A percentile compares a stretch with the other conserved stretches of the same genome.
Evolutionary conservation across 164 flowering plant species (phyloP).

Genomic region (Aristolochia contorta): DNA sequence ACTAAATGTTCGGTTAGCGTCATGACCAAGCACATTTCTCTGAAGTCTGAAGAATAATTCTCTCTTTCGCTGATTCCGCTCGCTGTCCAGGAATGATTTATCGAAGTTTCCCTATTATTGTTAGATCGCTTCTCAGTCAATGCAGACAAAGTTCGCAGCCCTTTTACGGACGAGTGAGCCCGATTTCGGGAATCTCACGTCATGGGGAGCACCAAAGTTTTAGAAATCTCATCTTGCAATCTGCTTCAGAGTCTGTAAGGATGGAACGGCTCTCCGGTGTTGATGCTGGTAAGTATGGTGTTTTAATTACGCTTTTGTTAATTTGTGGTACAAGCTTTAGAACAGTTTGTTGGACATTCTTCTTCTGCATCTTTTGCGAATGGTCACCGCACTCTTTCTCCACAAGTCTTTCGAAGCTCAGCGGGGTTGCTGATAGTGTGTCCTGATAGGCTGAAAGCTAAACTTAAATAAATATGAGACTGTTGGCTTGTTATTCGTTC

Average conservation of each 20-base stretch:
- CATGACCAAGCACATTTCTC: too few relatives aligned
- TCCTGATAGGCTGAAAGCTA: too few relatives aligned
- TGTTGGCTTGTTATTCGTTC: background rate
- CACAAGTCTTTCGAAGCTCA: background rate
- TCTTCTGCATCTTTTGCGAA: background rate
- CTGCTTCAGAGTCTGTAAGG: conserved; percentile 45
- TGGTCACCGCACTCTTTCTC: background rate
- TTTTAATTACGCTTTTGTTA: background rate
- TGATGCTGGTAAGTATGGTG: conserved; percentile 42
- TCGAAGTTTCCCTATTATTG: too few relatives aligned
- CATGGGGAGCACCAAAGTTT: conserved; percentile 7
- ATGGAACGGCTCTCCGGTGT: conserved; percentile 40
- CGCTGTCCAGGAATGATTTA: too few relatives aligned
- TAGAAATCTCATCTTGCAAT: conserved; percentile 53
- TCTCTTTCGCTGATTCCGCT: too few relatives aligned
- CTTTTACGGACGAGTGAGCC: too few relatives aligned
- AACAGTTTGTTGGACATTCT: background rate
- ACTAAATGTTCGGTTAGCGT: too few relatives aligned
- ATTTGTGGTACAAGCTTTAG: background rate
- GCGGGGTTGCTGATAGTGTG: background rate
- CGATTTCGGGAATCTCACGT: too few relatives aligned
- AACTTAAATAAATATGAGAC: background rate
- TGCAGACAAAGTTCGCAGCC: too few relatives aligned
- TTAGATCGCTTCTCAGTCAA: too few relatives aligned
- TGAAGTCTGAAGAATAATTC: too few relatives aligned